Evolutionary conservation across 2,329 filamentous ascomycete genomes (phyloP).

Genomic region (Sclerotinia minor): DNA sequence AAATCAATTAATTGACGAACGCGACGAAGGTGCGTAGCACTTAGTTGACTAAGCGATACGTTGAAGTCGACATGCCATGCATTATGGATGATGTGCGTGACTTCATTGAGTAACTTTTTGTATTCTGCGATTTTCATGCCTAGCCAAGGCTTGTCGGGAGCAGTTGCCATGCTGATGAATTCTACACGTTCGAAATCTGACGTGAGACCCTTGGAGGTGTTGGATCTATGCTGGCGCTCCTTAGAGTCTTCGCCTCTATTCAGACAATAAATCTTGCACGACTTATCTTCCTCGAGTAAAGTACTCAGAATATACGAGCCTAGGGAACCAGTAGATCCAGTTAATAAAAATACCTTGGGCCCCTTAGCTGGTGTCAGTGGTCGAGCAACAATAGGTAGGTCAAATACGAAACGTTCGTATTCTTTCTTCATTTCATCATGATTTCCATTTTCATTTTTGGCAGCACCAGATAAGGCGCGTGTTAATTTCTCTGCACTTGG

Average conservation of each 20-base stretch:
- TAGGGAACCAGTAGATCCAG: constrained; percentile 51
- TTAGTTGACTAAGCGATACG: constrained; percentile 41
- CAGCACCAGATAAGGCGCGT: background rate
- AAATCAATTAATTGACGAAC: constrained; percentile 17
- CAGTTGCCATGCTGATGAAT: constrained; percentile 52
- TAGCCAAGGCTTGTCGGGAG: constrained; percentile 44
- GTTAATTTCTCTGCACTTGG: constrained; percentile 7
- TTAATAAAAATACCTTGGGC: constrained; percentile 42
- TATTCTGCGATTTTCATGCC: constrained; percentile 45
- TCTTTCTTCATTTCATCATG: background rate
- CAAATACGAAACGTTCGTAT: constrained; percentile 5
- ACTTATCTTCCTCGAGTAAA: constrained; percentile 38
- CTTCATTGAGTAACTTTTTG: constrained; percentile 1
- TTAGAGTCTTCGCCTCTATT: constrained; percentile 44
- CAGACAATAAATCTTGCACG: constrained; percentile 49
- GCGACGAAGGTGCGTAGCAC: background rate
- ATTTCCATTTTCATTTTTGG: background rate
- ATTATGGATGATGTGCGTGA: constrained; percentile 25
- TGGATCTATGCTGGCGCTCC: constrained; percentile 25
- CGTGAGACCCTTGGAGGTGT: background rate
- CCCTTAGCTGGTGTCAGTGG: background rate
- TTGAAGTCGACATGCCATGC: constrained; percentile 46
- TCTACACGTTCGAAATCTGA: constrained; percentile 43
- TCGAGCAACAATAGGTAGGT: constrained; percentile 12
- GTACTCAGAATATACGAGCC: constrained; percentile 50